Conservation (phyloP, 75 land plant species). For the Adiantum capillusveneris region DNA sequence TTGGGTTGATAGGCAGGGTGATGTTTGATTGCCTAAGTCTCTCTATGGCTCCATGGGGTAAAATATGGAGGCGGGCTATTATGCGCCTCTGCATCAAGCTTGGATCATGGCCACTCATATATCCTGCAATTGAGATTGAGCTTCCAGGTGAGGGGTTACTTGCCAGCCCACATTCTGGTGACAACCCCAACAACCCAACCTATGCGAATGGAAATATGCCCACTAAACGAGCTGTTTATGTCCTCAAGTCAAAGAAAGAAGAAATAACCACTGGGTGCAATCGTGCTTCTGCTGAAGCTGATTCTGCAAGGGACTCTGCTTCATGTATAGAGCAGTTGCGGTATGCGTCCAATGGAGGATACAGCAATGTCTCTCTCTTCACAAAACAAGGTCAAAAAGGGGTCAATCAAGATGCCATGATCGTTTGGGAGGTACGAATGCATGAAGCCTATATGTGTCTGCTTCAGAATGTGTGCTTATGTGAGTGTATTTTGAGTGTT, state of each 20-base stretch:
- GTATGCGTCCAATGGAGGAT: slow-evolving; percentile 19
- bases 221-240: neutral
- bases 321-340: slow-evolving; percentile 1
- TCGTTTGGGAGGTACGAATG: slow-evolving; percentile 68
- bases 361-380: slow-evolving; percentile 14
- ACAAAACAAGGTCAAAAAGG: slow-evolving; percentile 56
- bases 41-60: too few species aligned
- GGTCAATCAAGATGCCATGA: slow-evolving; percentile 67
- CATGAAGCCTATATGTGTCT: neutral
- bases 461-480: neutral
- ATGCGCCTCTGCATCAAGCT: neutral
- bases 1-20: too few species aligned
- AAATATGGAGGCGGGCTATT: too few species aligned
- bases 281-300: neutral
- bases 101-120: neutral
- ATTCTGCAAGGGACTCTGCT: neutral
- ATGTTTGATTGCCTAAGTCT: too few species aligned
- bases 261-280: neutral
- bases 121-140: neutral
- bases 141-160: neutral
- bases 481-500: neutral
- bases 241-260: neutral
- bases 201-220: neutral
- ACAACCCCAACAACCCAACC: neutral
- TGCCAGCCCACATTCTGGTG: neutral